These are phyloP conservation scores for Chaetomium fimeti DNA, from an alignment of 495 filamentous ascomycete genomes.

Conservation along the genomic window DNA sequence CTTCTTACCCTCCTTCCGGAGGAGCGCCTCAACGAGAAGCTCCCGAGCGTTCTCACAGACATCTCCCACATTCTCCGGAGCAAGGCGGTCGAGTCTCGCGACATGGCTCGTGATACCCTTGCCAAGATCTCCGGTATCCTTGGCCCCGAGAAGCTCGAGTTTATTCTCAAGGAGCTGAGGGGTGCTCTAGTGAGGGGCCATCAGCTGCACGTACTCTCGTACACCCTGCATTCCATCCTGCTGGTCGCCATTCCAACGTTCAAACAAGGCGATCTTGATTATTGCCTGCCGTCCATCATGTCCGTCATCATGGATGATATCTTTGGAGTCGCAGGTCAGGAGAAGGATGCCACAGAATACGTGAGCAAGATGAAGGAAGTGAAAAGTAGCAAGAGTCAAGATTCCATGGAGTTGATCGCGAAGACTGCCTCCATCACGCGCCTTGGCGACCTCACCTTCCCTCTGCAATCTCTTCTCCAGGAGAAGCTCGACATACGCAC, in stretches of 20 bases:
- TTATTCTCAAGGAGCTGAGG: slow-evolving; percentile 88
- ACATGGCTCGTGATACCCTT: slow-evolving; percentile 85
- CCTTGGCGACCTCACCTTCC: slow-evolving; percentile 71
- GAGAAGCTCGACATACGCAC: slow-evolving; percentile 79
- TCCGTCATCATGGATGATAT: slow-evolving; percentile 94
- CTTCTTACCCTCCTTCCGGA: slow-evolving; percentile 75
- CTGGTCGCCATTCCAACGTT: slow-evolving; percentile 71
- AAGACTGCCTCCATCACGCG: slow-evolving; percentile 70
- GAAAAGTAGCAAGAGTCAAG: slow-evolving; percentile 94
- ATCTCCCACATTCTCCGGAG: slow-evolving; percentile 90
- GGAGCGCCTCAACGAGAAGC: slow-evolving; percentile 63
- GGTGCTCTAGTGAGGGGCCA: slow-evolving; percentile 78
- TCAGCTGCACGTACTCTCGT: slow-evolving; percentile 93
- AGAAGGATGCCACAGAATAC: slow-evolving; percentile 97
- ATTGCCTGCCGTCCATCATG: slow-evolving; percentile 75
- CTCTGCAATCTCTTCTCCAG: slow-evolving; percentile 70
- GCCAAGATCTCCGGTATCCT: slow-evolving; percentile 75
- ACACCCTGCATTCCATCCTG: slow-evolving; percentile 89
- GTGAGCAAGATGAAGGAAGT: slow-evolving; percentile 95
- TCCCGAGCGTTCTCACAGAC: slow-evolving; percentile 84
- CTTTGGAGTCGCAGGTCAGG: slow-evolving; percentile 91
- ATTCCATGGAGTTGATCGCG: slow-evolving; percentile 93
- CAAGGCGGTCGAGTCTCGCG: slow-evolving; percentile 80
- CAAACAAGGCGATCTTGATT: slow-evolving; percentile 80
- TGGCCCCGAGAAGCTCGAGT: slow-evolving; percentile 79